Conservation (phyloP, 225 moss, liverwort and hornwort genomes). For the Thuidium tamariscinum region DNA sequence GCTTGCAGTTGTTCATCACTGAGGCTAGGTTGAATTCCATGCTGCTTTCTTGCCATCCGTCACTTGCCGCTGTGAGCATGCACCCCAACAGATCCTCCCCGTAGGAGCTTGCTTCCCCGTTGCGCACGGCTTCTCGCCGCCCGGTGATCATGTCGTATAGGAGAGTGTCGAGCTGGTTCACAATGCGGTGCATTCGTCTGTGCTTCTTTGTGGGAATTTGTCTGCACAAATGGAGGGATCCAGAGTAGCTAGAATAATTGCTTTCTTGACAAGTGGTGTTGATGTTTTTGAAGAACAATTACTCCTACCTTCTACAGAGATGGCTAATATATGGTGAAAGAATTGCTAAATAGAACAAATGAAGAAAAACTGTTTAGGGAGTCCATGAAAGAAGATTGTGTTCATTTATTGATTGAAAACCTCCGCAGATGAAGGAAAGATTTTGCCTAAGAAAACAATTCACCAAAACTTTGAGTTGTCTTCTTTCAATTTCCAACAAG, state of each 20-base stretch:
- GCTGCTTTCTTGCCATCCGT: neutral
- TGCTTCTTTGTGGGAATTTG: neutral
- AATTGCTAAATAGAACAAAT: too few species aligned
- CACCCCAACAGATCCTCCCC: neutral
- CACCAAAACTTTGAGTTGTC: neutral
- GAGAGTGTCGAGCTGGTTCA: neutral
- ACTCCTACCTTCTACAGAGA: too few species aligned
- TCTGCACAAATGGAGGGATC: neutral
- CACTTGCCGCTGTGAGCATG: neutral
- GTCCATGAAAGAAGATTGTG: neutral
- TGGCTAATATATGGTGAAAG: too few species aligned
- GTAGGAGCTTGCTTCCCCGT: neutral
- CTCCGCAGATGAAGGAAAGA: too few species aligned
- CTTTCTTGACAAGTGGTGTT: neutral
- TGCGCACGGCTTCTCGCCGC: neutral
- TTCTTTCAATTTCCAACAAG: neutral
- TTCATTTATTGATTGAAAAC: neutral
- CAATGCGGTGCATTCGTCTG: neutral
- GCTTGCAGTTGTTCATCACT: neutral
- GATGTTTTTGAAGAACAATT: too few species aligned
- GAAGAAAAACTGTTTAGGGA: neutral
- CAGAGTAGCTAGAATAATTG: accelerated
- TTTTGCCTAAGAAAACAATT: neutral
- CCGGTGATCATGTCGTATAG: neutral
- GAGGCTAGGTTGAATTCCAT: neutral